Conservation (phyloP, 192 early-diverging fungal species). For the Obelidium mucronatum region DNA sequence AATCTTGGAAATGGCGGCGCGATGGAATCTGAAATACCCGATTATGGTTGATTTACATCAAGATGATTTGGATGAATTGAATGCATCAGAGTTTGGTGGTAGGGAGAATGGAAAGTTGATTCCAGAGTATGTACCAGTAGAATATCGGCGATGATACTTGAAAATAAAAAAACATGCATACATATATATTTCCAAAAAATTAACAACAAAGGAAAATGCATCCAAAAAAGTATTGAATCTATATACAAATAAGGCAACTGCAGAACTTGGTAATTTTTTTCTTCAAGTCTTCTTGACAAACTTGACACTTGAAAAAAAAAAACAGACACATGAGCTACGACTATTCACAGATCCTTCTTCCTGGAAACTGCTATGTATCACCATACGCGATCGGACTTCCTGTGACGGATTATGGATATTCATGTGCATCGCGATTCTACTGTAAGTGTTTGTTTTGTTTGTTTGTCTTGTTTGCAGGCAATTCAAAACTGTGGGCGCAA, state of each 20-base stretch:
- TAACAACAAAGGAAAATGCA: too few relatives aligned
- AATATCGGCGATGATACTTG: constrained; percentile 8
- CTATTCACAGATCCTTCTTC: neutral
- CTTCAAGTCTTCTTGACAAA: too few relatives aligned
- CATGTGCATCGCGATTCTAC: constrained; percentile 30
- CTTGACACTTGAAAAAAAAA: too few relatives aligned
- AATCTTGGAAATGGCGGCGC: constrained; percentile 1
- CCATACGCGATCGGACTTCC: constrained; percentile 21
- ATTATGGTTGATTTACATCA: neutral
- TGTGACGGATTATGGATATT: constrained; percentile 26
- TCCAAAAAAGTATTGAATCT: too few relatives aligned
- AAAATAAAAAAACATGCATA: constrained; percentile 7
- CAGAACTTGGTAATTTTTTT: too few relatives aligned
- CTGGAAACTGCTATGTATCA: constrained; percentile 32
- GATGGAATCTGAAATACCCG: constrained; percentile 14
- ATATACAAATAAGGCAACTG: too few relatives aligned
- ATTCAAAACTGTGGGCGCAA: too few relatives aligned
- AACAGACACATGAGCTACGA: too few relatives aligned
- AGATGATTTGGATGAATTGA: constrained; percentile 22
- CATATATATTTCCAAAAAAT: too few relatives aligned
- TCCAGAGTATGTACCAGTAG: constrained; percentile 9
- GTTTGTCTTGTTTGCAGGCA: too few relatives aligned
- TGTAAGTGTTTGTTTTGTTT: too few relatives aligned
- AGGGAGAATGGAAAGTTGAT: constrained; percentile 21
- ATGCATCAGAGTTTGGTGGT: neutral